Evolutionary conservation across 441 rosid species (phyloP), one percentile per base, ranked within the genome.

Genomic region (Geranium incanum): DNA sequence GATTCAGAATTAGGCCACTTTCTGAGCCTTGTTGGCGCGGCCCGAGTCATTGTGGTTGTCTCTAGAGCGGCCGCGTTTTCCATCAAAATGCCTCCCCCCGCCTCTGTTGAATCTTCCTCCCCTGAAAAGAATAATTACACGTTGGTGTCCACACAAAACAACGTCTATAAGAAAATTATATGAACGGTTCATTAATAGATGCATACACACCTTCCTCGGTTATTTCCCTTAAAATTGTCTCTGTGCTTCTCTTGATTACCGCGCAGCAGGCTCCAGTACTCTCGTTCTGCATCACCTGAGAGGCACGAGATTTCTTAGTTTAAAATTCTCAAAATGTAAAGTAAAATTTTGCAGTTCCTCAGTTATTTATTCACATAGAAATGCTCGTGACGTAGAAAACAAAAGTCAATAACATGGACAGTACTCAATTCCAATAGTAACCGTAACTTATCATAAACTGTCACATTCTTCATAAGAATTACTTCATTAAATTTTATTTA

Each of bases 231-330:
- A 76, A 13, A 45, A 45, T 37, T 70, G 48, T 79, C 88, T 19
- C 82, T 66, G 67, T 67, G 81, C 67, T 76, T 72, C 6, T 84
- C 93, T 81, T 84, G 83, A 81, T 69, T 79, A 57, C 85, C 86
- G 0, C 89, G 84, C 5, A 88, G 81, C 38, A 75, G 83, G 71
- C 76, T 75, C 97, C 97, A 91, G 69, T 91, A 91, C 65, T 88
- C 97, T 76, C 70, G 84, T 75, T 91, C 97, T 6, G 86, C 86
- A 45, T 88, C 87, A 57, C 97, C 97, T 91, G 74, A 74, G 48
- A 38, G 66, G 4, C 11, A 60, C 5, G 18, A 50, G 59, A 5
- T 13, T 50, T 50, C 59, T 50, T n/a, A 50, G 3, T 0, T 3
- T 50, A 13, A n/a, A 50, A 50, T 16, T 2, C 57, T 2, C 3